phyloP scores from a whole-genome alignment of 306 rosid genomes.

The Echinosophora koreensis region DNA sequence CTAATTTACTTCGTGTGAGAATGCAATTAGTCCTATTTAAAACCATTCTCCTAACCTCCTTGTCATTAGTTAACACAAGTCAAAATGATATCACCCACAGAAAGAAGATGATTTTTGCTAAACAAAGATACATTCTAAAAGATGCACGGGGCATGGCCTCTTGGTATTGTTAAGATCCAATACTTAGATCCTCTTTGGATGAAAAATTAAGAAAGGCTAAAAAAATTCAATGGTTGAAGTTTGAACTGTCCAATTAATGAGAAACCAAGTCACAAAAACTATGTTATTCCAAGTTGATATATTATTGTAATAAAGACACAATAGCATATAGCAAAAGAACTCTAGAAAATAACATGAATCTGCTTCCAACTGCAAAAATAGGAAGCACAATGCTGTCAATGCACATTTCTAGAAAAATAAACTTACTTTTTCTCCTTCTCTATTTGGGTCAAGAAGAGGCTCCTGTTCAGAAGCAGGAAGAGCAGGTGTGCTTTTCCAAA shows the following conservation, averaged over 20 bases:
- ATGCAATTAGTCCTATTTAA: not conserved
- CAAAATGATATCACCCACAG: constrained; percentile 10
- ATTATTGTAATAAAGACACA: not conserved
- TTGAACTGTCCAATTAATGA: constrained; percentile 7
- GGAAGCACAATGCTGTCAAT: not conserved
- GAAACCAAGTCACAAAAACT: not conserved
- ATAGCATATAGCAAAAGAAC: not conserved
- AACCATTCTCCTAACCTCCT: not conserved
- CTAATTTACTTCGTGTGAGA: not conserved
- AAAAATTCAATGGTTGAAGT: not conserved
- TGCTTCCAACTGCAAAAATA: constrained; percentile 11
- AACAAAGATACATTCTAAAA: constrained; percentile 19
- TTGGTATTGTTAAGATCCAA: not conserved
- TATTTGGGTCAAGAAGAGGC: constrained; percentile 75
- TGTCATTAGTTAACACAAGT: not conserved
- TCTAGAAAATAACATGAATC: too few relatives aligned
- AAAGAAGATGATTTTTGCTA: constrained; percentile 11
- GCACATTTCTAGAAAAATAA: not conserved
- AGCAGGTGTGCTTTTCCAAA: constrained; percentile 70
- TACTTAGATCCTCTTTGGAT: not conserved
- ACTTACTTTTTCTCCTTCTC: constrained; percentile 84
- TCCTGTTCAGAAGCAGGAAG: constrained; percentile 78
- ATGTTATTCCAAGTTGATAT: not conserved
- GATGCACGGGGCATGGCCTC: not conserved
- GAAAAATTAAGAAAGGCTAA: not conserved